Evolutionary conservation across 2,329 filamentous ascomycete genomes (phyloP).

Genomic region (Simplicillium sp.): DNA sequence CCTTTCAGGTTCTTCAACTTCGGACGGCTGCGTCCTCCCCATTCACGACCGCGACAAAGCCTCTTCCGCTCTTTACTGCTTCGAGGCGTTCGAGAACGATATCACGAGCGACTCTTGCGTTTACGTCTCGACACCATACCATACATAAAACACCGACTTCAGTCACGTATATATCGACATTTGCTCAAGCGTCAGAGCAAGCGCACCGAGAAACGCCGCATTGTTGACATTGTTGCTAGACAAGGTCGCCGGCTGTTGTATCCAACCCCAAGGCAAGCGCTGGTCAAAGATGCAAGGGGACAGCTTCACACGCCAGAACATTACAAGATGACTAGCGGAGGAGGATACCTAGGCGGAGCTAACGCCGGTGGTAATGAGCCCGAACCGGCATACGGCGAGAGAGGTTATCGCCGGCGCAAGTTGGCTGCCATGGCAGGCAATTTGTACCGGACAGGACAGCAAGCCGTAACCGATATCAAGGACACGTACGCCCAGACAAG

Average conservation of each 20-base stretch:
- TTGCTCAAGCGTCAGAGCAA: slow-evolving; percentile 56
- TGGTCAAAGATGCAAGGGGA: slow-evolving; percentile 21
- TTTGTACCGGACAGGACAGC: slow-evolving; percentile 45
- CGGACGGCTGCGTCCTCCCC: slow-evolving; percentile 20
- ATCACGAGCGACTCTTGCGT: slow-evolving; percentile 55
- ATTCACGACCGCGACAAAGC: slow-evolving; percentile 32
- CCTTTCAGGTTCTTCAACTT: slow-evolving; percentile 30
- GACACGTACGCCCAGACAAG: slow-evolving; percentile 50
- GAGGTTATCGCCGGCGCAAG: slow-evolving; percentile 67
- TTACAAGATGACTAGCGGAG: slow-evolving; percentile 18
- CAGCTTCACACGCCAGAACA: slow-evolving; percentile 16
- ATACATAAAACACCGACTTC: slow-evolving; percentile 57
- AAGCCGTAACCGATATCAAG: slow-evolving; percentile 48
- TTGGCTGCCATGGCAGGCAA: slow-evolving; percentile 56
- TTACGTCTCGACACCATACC: slow-evolving; percentile 72
- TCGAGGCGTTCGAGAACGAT: slow-evolving; percentile 48
- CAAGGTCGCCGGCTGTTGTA: slow-evolving; percentile 37
- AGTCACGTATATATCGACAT: slow-evolving; percentile 68
- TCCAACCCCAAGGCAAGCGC: slow-evolving; percentile 19
- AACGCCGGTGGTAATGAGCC: slow-evolving; percentile 18
- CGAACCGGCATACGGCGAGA: slow-evolving; percentile 34
- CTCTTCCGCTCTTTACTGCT: slow-evolving; percentile 62
- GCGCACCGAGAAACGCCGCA: slow-evolving; percentile 35
- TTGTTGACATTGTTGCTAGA: slow-evolving; percentile 31
- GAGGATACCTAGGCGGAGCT: slow-evolving; percentile 7